A percentile compares a stretch with the other conserved stretches of the same genome.
phyloP scores from a whole-genome alignment of 495 filamentous ascomycete species.

The Neurospora sp. region DNA sequence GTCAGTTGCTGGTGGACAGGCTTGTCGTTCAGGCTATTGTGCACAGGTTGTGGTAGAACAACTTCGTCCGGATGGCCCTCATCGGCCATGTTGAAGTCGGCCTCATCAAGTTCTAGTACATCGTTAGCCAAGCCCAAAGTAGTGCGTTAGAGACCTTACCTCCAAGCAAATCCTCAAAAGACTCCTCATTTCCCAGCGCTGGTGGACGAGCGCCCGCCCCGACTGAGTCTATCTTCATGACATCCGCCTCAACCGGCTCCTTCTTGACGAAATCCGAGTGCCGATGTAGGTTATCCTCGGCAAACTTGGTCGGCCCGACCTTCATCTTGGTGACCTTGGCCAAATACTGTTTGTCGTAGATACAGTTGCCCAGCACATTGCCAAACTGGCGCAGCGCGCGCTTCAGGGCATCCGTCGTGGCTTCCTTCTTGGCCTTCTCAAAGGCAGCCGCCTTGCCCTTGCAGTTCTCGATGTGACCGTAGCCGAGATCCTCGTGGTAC shows the following conservation, averaged over 20 bases:
- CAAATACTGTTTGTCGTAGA: constrained; percentile 94
- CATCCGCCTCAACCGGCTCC: constrained; percentile 31
- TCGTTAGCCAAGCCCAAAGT: constrained; percentile 1
- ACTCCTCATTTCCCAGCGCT: constrained; percentile 20
- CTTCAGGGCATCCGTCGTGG: constrained; percentile 88
- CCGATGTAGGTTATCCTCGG: constrained; percentile 65
- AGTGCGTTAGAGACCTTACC: constrained; percentile 35
- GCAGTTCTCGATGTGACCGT: constrained; percentile 89
- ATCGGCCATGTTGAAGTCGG: constrained; percentile 52
- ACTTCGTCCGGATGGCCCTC: constrained; percentile 59
- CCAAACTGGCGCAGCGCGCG: constrained; percentile 85
- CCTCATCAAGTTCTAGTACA: constrained; percentile 55
- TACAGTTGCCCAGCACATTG: constrained; percentile 91
- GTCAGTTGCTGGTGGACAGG: constrained; percentile 2
- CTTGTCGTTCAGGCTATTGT: not conserved
- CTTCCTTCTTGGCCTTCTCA: constrained; percentile 97
- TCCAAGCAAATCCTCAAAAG: constrained; percentile 59
- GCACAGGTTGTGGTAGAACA: constrained; percentile 17
- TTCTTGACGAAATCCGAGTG: constrained; percentile 63
- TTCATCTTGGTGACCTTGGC: constrained; percentile 76
- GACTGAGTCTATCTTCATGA: not conserved
- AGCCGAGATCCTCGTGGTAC: constrained; percentile 93
- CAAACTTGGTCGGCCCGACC: constrained; percentile 55
- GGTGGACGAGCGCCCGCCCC: constrained; percentile 9
- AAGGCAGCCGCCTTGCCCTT: constrained; percentile 91